Evolutionary conservation across 1,284 basidiomycete species (phyloP), one percentile per base, ranked within the genome.

Genomic region (Sanghuangporus sanghuang): DNA sequence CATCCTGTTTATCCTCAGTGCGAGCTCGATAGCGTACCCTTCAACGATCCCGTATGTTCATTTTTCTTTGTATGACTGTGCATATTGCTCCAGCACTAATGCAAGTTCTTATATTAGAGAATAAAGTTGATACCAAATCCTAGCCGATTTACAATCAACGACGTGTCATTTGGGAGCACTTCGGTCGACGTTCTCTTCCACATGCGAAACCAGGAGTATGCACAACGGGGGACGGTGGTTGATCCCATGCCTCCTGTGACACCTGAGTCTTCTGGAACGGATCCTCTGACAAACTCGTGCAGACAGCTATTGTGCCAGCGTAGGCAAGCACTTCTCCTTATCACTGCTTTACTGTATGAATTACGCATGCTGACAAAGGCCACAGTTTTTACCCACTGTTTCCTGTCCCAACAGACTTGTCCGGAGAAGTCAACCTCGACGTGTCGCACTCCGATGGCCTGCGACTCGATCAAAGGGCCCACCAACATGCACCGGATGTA

Each of bases 321-420:
- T 70, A 93, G 88, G 94, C 93, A 66, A 49, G 75, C 73, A 21
- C 21, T 18, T 40, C 36, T 58, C 52, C 18, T 38, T 8, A 5
- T 9, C 6, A 53, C 46, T 54, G 35, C 57, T 36, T 11, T 14
- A 44, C n/a, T 46, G 9, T 12, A 14, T n/a, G 16, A n/a, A n/a
- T 36, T 48, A n/a, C 18, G 23, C 21, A 46, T 16, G 42, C 32
- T 63, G 16, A 63, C 27, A 53, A 27, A 36, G 44, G 38, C 38
- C 27, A 36, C 67, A 95, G 90, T 71, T 97, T 98, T 77, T 99
- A 99, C 74, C 97, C 97, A 0, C 75, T 98, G 52, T 98, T 96
- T 73, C 96, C 96, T 2, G 83, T 89, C 0, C 94, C 96, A 0
- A 73, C 83, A 14, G 86, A 89, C 2, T 75, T 91, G 16, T 79